Evolutionary conservation across 495 filamentous ascomycete species (phyloP).

Genomic region (Trypethelium eluteriae): DNA sequence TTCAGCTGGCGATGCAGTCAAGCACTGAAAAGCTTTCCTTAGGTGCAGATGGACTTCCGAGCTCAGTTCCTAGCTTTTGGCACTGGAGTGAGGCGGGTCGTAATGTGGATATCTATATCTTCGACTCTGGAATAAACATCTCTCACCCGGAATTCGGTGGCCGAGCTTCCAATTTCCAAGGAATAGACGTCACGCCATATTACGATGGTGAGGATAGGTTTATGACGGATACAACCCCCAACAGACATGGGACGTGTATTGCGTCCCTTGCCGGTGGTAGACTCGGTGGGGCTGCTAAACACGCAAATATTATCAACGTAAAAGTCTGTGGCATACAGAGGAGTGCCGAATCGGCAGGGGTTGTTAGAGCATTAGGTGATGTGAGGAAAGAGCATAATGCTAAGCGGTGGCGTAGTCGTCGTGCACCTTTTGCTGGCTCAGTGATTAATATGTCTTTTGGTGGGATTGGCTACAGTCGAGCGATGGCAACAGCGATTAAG

Average conservation of each 20-base stretch:
- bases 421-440: not conserved
- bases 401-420: not conserved
- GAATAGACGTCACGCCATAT: not conserved
- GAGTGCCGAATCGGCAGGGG: not conserved
- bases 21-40: not conserved
- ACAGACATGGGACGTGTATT: not conserved
- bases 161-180: slow-evolving; percentile 2
- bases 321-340: not conserved
- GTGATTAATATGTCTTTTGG: not conserved
- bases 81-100: not conserved
- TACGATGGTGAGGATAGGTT: not conserved
- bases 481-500: not conserved
- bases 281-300: not conserved
- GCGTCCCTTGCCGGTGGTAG: not conserved
- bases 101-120: not conserved
- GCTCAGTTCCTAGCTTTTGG: not conserved
- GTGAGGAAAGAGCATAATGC: not conserved
- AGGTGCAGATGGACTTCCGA: not conserved
- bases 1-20: slow-evolving; percentile 1
- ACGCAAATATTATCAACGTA: slow-evolving; percentile 5
- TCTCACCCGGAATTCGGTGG: not conserved
- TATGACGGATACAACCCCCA: not conserved
- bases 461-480: not conserved
- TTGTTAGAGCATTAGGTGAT: not conserved
- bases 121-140: not conserved